Percentiles rank a stretch among this genome's conserved stretches.
Conservation (phyloP, 1,284 basidiomycete genomes). For the Ganoderma sp. region DNA sequence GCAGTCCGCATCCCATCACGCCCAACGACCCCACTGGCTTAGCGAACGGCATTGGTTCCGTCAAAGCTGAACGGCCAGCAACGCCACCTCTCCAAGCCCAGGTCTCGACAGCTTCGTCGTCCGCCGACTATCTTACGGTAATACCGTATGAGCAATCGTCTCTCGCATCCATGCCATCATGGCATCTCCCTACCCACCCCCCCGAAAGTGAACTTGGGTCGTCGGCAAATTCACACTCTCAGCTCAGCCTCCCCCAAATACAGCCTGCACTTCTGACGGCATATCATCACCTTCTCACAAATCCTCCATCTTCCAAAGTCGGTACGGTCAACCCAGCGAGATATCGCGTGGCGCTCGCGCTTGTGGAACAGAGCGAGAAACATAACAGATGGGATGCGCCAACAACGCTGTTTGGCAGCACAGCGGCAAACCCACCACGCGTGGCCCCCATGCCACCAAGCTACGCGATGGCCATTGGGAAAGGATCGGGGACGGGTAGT, state of each 20-base stretch:
- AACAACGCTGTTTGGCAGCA: slow-evolving; percentile 64
- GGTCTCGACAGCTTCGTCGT: slow-evolving; percentile 52
- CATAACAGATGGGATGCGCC: slow-evolving; percentile 70
- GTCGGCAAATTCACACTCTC: slow-evolving; percentile 18
- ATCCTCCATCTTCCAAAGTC: slow-evolving; percentile 54
- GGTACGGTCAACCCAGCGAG: slow-evolving; percentile 58
- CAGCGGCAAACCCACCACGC: slow-evolving; percentile 62
- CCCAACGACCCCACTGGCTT: slow-evolving; percentile 32
- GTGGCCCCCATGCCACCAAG: slow-evolving; percentile 60
- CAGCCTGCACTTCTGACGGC: slow-evolving; percentile 69
- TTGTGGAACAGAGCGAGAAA: slow-evolving; percentile 61
- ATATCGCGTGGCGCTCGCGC: slow-evolving; percentile 72
- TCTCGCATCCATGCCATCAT: slow-evolving; percentile 61
- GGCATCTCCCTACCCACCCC: slow-evolving; percentile 65
- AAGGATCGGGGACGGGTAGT: slow-evolving; percentile 23
- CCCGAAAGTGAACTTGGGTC: slow-evolving; percentile 25
- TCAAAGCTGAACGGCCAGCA: slow-evolving; percentile 41
- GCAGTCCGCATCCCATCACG: slow-evolving; percentile 39
- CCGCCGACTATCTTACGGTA: slow-evolving; percentile 69
- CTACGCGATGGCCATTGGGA: slow-evolving; percentile 53
- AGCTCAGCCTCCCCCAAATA: slow-evolving; percentile 45
- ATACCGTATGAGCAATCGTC: slow-evolving; percentile 74
- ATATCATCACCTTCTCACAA: slow-evolving; percentile 75
- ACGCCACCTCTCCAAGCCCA: slow-evolving; percentile 49
- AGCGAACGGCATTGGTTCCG: slow-evolving; percentile 20